Evolutionary conservation across 2,329 filamentous ascomycete species (phyloP), one percentile per base, ranked within the genome.

Genomic region (Fusarium sp.): DNA sequence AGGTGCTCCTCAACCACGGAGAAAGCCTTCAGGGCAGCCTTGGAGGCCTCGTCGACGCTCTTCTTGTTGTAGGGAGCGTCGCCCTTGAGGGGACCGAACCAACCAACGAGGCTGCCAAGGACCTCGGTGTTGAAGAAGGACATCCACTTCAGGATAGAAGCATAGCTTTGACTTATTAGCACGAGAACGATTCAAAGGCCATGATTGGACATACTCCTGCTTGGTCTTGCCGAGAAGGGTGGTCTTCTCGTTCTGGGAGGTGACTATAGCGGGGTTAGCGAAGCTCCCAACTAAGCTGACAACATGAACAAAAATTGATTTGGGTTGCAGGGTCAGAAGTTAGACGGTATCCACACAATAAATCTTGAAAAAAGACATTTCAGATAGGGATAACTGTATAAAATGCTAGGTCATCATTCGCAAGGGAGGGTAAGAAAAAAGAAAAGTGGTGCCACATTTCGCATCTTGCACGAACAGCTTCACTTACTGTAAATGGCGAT

Each of bases 241-340:
- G 76, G 96, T 99, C 91, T 98, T 98, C 91, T 98, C 96, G 83
- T 99, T 99, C 86, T 99, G 96, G 76, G 96, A 98, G 77, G 96
- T 94, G 80, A 99, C 96, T 98, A 43, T 66, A 31, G 78, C 66
- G 64, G 61, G 71, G 75, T 82, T 74, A 82, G 78, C 71, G 39
- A 69, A 65, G 55, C 39, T 41, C 27, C 45, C 53, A 72, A 77
- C 49, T 63, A 50, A 63, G 57, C 29, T 73, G 70, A 31, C 53
- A 62, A 75, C 73, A 78, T 74, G 72, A 66, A 69, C 45, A 55
- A 69, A 63, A 66, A 63, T 67, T 68, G 45, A 67, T 65, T 58
- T 43, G 61, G 68, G 58, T 67, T 72, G 72, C 62, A 67, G 71
- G 80, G 82, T 94, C 90, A 93, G 90, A 93, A 91, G 92, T 89